These are phyloP conservation scores for Rhodotorula sphaerocarpa DNA, from an alignment of 768 basidiomycete genomes.

Conservation along the genomic window DNA sequence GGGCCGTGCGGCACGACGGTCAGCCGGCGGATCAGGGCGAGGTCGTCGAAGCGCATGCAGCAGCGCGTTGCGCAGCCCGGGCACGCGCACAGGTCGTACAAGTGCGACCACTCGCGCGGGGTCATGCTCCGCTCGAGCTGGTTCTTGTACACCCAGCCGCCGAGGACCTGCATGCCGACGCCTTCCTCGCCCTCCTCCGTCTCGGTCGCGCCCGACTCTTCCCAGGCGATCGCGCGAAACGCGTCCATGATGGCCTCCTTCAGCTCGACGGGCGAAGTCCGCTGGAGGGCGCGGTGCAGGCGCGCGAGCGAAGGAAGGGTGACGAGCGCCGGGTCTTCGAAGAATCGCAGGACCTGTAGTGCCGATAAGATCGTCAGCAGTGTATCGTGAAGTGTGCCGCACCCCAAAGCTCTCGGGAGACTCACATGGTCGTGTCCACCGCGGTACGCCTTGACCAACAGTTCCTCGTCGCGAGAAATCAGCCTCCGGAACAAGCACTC, in stretches of 20 bases:
- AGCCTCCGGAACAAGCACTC: slow-evolving; percentile 34
- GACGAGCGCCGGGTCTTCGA: slow-evolving; percentile 30
- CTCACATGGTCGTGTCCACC: slow-evolving; percentile 32
- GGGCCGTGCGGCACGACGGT: slow-evolving; percentile 30
- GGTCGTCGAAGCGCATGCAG: slow-evolving; percentile 26
- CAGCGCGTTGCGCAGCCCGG: slow-evolving; percentile 27
- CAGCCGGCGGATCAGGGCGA: slow-evolving; percentile 21
- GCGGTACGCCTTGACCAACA: slow-evolving; percentile 34
- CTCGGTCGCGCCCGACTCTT: slow-evolving; percentile 33
- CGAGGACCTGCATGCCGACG: slow-evolving; percentile 33
- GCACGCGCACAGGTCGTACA: slow-evolving; percentile 36
- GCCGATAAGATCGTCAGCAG: not conserved
- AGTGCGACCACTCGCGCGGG: slow-evolving; percentile 29
- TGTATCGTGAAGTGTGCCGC: too few species aligned
- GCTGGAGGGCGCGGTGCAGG: slow-evolving; percentile 22
- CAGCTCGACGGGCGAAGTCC: slow-evolving; percentile 19
- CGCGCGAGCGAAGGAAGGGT: slow-evolving; percentile 21
- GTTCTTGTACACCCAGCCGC: slow-evolving; percentile 34
- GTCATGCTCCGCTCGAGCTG: slow-evolving; percentile 17
- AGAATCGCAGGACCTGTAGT: slow-evolving; percentile 33
- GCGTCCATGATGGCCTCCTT: slow-evolving; percentile 35
- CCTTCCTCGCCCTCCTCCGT: slow-evolving; percentile 35
- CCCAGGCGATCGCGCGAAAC: slow-evolving; percentile 35
- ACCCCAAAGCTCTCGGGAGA: too few species aligned
- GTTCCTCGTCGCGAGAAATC: slow-evolving; percentile 26